These are phyloP conservation scores for Trichoderma koningii DNA, from an alignment of 2,329 filamentous ascomycete species.

Conservation along the genomic window DNA sequence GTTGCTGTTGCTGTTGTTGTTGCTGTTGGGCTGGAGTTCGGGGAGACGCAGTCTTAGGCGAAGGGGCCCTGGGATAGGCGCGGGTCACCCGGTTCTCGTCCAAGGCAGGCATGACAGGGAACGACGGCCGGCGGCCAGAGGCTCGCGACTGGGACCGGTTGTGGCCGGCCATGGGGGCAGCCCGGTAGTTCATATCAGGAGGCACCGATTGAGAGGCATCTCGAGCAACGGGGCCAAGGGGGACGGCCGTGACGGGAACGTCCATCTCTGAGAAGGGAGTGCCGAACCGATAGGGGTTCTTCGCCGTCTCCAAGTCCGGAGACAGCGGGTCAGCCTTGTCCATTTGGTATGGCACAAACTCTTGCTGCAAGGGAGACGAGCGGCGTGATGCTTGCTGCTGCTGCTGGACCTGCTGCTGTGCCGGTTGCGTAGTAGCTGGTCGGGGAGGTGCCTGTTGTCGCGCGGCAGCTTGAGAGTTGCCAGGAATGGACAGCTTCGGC, in stretches of 20 bases:
- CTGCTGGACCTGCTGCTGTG: constrained; percentile 33
- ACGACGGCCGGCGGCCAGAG: constrained; percentile 65
- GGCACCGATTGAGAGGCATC: constrained; percentile 88
- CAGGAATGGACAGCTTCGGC: constrained; percentile 64
- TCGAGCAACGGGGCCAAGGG: constrained; percentile 70
- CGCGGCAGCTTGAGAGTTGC: constrained; percentile 37
- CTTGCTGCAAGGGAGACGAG: constrained; percentile 32
- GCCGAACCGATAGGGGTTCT: constrained; percentile 70
- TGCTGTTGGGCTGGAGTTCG: constrained; percentile 37
- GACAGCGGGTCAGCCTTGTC: constrained; percentile 53
- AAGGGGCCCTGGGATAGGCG: constrained; percentile 37
- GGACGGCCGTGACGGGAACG: constrained; percentile 75
- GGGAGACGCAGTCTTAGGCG: constrained; percentile 43
- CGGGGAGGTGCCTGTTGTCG: constrained; percentile 35
- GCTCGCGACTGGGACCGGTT: constrained; percentile 56
- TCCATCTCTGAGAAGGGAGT: constrained; percentile 92
- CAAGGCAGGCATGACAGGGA: constrained; percentile 68
- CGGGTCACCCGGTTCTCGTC: constrained; percentile 61
- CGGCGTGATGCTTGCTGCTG: constrained; percentile 29
- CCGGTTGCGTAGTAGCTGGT: constrained; percentile 35
- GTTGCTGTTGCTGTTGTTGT: constrained; percentile 5
- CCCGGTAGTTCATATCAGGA: constrained; percentile 83
- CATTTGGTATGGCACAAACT: constrained; percentile 56
- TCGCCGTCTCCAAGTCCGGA: constrained; percentile 59
- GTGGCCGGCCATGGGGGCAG: constrained; percentile 40